These are phyloP conservation scores for Sabuloglossum arenarium DNA, from an alignment of 495 filamentous ascomycete genomes.

Conservation along the genomic window DNA sequence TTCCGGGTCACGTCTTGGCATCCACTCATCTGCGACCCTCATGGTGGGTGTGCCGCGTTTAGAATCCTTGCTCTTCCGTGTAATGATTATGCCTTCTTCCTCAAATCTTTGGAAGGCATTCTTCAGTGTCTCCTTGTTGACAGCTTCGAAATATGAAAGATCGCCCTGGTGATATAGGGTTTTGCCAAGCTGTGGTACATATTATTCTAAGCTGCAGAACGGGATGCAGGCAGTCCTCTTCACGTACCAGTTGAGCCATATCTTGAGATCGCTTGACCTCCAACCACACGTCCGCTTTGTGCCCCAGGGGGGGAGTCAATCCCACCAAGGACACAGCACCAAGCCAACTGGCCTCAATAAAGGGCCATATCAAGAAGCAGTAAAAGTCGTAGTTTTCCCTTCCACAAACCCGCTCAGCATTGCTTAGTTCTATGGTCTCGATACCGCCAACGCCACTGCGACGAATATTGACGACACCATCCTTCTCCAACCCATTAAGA, in stretches of 20 bases:
- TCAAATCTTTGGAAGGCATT: slow-evolving; percentile 78
- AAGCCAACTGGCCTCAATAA: slow-evolving; percentile 85
- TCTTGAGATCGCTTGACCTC: slow-evolving; percentile 58
- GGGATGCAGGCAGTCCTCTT: not conserved
- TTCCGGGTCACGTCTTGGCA: slow-evolving; percentile 37
- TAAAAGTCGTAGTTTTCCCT: slow-evolving; percentile 96
- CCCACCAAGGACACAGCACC: slow-evolving; percentile 72
- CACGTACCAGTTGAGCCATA: slow-evolving; percentile 55
- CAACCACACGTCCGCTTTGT: slow-evolving; percentile 50
- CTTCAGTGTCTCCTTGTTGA: slow-evolving; percentile 91
- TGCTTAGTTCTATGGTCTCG: slow-evolving; percentile 47
- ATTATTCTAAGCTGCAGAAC: not conserved
- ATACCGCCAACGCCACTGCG: slow-evolving; percentile 27
- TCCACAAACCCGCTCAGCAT: slow-evolving; percentile 50
- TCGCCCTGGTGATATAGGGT: slow-evolving; percentile 96
- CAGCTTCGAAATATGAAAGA: slow-evolving; percentile 88
- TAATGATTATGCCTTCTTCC: slow-evolving; percentile 71
- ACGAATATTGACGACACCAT: slow-evolving; percentile 55
- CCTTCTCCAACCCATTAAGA: slow-evolving; percentile 49
- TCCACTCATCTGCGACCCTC: slow-evolving; percentile 58
- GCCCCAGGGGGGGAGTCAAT: slow-evolving; percentile 47
- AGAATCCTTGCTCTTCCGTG: slow-evolving; percentile 37
- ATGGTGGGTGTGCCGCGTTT: slow-evolving; percentile 36
- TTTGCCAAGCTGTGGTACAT: slow-evolving; percentile 51
- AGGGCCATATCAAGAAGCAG: slow-evolving; percentile 95